Conservation (phyloP, 192 early-diverging fungal species). For the Coemansia sp. region DNA sequence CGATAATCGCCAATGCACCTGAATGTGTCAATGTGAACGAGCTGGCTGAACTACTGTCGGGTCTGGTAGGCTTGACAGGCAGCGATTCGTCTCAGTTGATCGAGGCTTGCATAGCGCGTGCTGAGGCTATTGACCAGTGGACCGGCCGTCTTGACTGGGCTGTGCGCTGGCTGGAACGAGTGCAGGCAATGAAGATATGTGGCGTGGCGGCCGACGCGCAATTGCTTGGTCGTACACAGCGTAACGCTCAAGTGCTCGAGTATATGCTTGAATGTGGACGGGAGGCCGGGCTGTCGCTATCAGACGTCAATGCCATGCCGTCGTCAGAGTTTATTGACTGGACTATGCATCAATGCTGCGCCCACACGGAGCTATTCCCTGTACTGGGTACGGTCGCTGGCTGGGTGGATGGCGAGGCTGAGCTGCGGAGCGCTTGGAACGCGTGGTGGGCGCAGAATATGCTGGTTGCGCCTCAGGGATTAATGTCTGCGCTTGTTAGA, state of each 20-base stretch:
- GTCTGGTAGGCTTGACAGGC: neutral
- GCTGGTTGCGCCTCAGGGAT: constrained; percentile 7
- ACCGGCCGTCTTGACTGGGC: constrained; percentile 39
- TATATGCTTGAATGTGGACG: neutral
- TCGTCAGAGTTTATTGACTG: constrained; percentile 6
- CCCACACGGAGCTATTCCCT: neutral
- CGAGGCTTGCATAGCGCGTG: constrained; percentile 16
- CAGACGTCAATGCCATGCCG: constrained; percentile 11
- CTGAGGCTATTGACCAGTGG: constrained; percentile 27
- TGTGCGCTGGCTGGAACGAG: constrained; percentile 17
- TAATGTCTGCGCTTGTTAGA: neutral
- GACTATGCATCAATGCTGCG: neutral
- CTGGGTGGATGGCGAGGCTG: neutral
- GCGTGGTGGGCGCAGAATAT: constrained; percentile 21
- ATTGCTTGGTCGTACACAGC: constrained; percentile 5
- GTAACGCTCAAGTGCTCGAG: constrained; percentile 7
- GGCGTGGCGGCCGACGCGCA: neutral
- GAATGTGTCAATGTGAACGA: constrained; percentile 20
- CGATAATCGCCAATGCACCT: constrained; percentile 22
- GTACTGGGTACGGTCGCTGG: neutral
- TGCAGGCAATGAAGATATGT: neutral
- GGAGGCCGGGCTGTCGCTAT: neutral
- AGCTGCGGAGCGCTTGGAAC: constrained; percentile 22
- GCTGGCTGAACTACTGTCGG: constrained; percentile 12
- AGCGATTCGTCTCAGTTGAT: constrained; percentile 5